Evolutionary conservation across 2,329 filamentous ascomycete species (phyloP), one percentile per base, ranked within the genome.

Genomic region (Geosmithia morbida): DNA sequence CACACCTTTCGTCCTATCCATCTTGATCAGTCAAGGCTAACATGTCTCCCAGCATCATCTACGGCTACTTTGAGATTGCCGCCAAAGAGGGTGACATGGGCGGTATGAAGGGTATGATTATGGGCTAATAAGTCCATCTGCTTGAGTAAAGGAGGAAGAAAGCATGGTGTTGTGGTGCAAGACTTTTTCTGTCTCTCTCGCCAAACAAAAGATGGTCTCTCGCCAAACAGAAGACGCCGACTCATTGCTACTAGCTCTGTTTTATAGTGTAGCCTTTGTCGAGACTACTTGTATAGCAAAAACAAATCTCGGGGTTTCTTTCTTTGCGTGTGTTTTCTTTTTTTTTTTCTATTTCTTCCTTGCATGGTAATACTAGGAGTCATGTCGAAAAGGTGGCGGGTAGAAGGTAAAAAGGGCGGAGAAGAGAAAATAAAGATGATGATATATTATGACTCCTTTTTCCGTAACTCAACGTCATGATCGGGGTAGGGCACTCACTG

Each of bases 11-110:
- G 48, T 54, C 51, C 16, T 44, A 7, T 26, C 7, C 18, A 10
- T 68, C 63, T 26, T 26, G 22, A 5, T 26, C 22, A 26, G 22
- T 26, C 8, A 5, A 26, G 60, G 65, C 55, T 41, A 40, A 46
- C 56, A 58, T 66, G n/a, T 16, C 11, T 29, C 26, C 16, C 57
- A 94, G 87, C 52, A 98, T 98, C 65, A 98, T 98, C 68, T 98
- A 98, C 68, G 87, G 89, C 54, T 98, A 98, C 74, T 98, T 98
- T 60, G 92, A 98, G 68, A 98, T 98, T 61, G 92, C 92, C 20
- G 94, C 94, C 60, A 96, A 96, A 72, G 92, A 98, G 70, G 92
- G 92, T 59, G 92, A 98, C 65, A 83, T 97, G 67, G 77, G 82
- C 51, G 87, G 87, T 55, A 80, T 83, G 77, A 81, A 82, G 67